Base-by-base conservation (phyloP, 257 asterid species). In the Asclepias syriaca region DNA sequence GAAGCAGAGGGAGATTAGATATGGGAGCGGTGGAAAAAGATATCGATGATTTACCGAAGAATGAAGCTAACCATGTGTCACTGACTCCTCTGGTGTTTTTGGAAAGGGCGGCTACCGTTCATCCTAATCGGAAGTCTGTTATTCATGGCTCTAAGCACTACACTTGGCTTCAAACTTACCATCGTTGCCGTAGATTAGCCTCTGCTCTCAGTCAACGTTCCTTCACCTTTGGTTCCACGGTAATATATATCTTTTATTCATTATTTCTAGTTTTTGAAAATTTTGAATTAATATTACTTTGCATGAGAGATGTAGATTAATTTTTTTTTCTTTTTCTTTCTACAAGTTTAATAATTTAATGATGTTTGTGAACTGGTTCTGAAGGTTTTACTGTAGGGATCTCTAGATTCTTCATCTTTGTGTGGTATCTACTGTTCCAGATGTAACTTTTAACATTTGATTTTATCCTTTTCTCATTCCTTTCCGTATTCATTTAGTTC, bases 81-180 rank as follows among this genome's bases (percentile, higher is more conserved):
- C 70, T 94, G 59, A 91, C 97, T 46, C 98, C 98, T 27, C 88
- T 94, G 70, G 83, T 87, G 13, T 89, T 94, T 81, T 75, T 91
- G 82, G 90, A 87, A 61, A 86, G 98, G 73, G 97, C 97, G 18
- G 96, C 97, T 4, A 79, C 82, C 24, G 84, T 94, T 6, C 90
- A 85, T 82, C 98, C 97, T 10, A 77, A 79, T 81, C 86, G 96
- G 46, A 85, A 80, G 1, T 88, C 98, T 22, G 21, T 94, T 27
- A 75, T 94, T 73, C 97, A 94, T 50, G 96, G 93, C 65, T 77
- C 92, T 8, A 68, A 81, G 8, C 65, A 75, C 2, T 94, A 88
- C 83, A 93, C 96, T 69, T 94, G 98, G 97, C 89, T 70, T 2
- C 96, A 94, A 81, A 94, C 98, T 70, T 94, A 91, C 84, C 82